These are phyloP conservation scores for Populus trichocarpa DNA, from an alignment of 441 rosid species.

Conservation along the genomic window DNA sequence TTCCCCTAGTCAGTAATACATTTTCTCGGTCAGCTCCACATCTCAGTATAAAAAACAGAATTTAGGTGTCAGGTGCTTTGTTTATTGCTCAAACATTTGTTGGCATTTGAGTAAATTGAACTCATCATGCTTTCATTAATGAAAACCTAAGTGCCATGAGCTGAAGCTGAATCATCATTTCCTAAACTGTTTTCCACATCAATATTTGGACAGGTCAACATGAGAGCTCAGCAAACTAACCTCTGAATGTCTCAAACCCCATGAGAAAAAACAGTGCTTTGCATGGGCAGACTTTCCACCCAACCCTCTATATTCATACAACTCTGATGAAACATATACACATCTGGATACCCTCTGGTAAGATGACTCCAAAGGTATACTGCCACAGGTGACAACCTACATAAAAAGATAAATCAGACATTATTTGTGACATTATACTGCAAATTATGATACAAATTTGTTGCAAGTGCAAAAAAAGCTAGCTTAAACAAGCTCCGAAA, in stretches of 20 bases:
- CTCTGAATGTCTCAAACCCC: slow-evolving; percentile 88
- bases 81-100: neutral
- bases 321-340: slow-evolving; percentile 72
- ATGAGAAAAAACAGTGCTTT: slow-evolving; percentile 70
- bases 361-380: slow-evolving; percentile 77
- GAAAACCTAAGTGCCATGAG: neutral
- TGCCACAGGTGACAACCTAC: slow-evolving; percentile 94
- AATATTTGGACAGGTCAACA: neutral
- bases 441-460: neutral
- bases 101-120: neutral
- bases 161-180: slow-evolving; percentile 1
- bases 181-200: neutral
- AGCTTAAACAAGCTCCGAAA: neutral
- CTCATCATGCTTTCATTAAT: neutral
- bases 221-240: slow-evolving; percentile 31
- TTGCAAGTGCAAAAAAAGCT: neutral
- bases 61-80: neutral
- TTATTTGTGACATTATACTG: neutral
- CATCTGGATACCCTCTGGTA: slow-evolving; percentile 78
- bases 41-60: neutral
- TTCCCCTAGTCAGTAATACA: neutral
- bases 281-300: slow-evolving; percentile 73
- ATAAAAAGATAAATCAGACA: slow-evolving; percentile 9
- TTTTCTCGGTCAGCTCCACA: neutral
- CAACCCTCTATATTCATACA: slow-evolving; percentile 74